These are phyloP conservation scores for Alternaria alternata DNA, from an alignment of 2,329 filamentous ascomycete genomes.

Conservation along the genomic window DNA sequence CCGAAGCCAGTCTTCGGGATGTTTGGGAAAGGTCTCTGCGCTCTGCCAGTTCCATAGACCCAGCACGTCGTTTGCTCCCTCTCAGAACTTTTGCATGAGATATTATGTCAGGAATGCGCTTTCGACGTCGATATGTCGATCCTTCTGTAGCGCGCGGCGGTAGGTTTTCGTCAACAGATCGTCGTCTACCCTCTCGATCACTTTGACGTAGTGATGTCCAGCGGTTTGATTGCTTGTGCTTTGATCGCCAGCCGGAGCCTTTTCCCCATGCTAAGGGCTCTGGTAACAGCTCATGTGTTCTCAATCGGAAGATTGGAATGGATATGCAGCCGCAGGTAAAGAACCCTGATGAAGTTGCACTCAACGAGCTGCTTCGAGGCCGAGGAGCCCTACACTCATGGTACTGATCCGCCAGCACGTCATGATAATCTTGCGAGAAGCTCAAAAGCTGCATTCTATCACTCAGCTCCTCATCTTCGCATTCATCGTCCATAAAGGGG, in stretches of 20 bases:
- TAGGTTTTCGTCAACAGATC: neutral
- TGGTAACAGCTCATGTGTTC: neutral
- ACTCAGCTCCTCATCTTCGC: conserved; percentile 28
- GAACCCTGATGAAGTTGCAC: neutral
- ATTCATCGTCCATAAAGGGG: conserved; percentile 23
- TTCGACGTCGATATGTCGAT: neutral
- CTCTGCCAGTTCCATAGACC: neutral
- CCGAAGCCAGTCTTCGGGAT: neutral
- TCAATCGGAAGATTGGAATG: neutral
- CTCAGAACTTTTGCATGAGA: neutral
- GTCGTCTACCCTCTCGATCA: conserved; percentile 3
- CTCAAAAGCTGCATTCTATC: conserved; percentile 33
- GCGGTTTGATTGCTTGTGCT: conserved; percentile 20
- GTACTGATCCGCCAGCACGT: conserved; percentile 36
- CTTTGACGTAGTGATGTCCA: conserved; percentile 29
- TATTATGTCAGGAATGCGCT: neutral
- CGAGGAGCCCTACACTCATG: conserved; percentile 21
- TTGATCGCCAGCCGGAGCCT: conserved; percentile 13
- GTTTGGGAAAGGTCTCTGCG: neutral
- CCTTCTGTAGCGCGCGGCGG: neutral
- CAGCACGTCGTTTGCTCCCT: neutral
- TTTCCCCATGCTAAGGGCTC: conserved; percentile 34
- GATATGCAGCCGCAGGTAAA: neutral
- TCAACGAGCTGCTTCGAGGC: neutral
- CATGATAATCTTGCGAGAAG: conserved; percentile 44